Evolutionary conservation across 2,329 filamentous ascomycete genomes (phyloP).

Genomic region (Coniochaeta prunicola): DNA sequence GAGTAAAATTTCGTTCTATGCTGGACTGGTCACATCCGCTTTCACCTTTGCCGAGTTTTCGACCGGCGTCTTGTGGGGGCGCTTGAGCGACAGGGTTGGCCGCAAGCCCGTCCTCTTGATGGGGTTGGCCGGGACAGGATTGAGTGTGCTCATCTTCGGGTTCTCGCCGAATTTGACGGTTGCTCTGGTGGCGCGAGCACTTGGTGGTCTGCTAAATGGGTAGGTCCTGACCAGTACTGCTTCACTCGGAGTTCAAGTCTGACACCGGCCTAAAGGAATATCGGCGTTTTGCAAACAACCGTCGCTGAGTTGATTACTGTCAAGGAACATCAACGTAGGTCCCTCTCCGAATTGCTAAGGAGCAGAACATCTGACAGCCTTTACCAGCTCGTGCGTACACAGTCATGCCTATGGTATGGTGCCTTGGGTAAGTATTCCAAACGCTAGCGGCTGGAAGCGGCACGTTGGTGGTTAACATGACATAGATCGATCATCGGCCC

Average conservation of each 20-base stretch:
- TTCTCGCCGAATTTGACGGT: constrained; percentile 77
- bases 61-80: constrained; percentile 87
- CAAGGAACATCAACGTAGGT: constrained; percentile 84
- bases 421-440: constrained; percentile 60
- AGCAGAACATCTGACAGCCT: background rate
- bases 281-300: constrained; percentile 90
- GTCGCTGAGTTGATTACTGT: constrained; percentile 89
- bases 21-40: constrained; percentile 90
- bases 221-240: constrained; percentile 35
- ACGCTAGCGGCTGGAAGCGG: background rate
- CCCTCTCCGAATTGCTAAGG: background rate
- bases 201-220: constrained; percentile 91
- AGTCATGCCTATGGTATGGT: constrained; percentile 98
- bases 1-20: constrained; percentile 80
- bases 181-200: constrained; percentile 77
- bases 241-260: background rate
- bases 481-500: constrained; percentile 82
- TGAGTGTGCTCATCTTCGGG: constrained; percentile 90
- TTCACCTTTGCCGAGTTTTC: constrained; percentile 96
- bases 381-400: constrained; percentile 76
- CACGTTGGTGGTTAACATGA: constrained; percentile 5
- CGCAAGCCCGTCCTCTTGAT: constrained; percentile 87
- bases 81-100: constrained; percentile 83
- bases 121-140: constrained; percentile 81
- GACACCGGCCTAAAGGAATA: constrained; percentile 55